A percentile compares a stretch with the other conserved stretches of the same genome.
These are phyloP conservation scores for Ambrosia artemisiifolia DNA, from an alignment of 129 eudicot genomes.

Conservation along the genomic window DNA sequence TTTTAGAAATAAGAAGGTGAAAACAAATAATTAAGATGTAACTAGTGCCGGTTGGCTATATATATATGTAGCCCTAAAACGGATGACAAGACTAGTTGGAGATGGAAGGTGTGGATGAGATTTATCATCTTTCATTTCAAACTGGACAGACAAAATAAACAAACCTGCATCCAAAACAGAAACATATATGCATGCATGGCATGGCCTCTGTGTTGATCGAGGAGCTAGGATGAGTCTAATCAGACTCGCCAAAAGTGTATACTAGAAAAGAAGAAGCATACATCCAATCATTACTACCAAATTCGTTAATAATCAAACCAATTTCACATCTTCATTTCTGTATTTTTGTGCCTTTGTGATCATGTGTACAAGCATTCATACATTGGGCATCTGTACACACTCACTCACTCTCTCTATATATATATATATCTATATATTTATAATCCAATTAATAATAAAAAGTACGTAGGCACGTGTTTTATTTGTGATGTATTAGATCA, in stretches of 20 bases:
- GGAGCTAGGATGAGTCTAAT: slow-evolving; percentile 16
- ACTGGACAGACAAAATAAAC: slow-evolving; percentile 36
- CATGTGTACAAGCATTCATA: slow-evolving; percentile 21
- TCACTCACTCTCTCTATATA: too few species aligned
- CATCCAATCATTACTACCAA: slow-evolving; percentile 37
- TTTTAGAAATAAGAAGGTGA: neutral
- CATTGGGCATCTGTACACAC: neutral
- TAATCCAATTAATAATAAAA: too few species aligned
- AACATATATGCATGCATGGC: neutral
- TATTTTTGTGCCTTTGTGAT: slow-evolving; percentile 26
- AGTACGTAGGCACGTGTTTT: too few species aligned
- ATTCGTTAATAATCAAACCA: slow-evolving; percentile 43
- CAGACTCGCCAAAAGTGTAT: slow-evolving; percentile 28
- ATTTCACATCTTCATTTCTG: slow-evolving; percentile 27
- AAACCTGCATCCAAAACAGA: neutral
- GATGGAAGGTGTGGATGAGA: slow-evolving; percentile 10
- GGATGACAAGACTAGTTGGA: slow-evolving; percentile 21
- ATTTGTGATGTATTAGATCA: too few species aligned
- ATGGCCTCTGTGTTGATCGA: neutral
- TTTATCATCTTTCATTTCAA: slow-evolving; percentile 27
- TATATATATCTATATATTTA: too few species aligned
- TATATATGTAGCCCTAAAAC: neutral
- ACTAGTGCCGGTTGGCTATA: neutral
- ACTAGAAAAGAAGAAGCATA: slow-evolving; percentile 29
- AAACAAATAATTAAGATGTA: too few species aligned